phyloP scores from a whole-genome alignment of 306 rosid genomes.

The Casuarina cunninghamiana region DNA sequence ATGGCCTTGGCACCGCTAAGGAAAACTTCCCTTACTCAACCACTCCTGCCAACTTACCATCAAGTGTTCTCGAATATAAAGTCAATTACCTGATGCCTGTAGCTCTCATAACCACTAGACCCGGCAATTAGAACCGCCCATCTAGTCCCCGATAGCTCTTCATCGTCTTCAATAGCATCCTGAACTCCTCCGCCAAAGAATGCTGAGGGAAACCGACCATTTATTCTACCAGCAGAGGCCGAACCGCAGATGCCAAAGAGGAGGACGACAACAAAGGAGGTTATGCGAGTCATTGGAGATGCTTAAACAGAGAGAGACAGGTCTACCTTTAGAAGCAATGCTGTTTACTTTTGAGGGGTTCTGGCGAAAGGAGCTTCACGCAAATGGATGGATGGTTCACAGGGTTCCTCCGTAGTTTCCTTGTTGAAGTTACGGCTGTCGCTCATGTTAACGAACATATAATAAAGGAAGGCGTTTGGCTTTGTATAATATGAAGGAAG shows the following conservation, averaged over 20 bases:
- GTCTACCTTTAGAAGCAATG: not conserved
- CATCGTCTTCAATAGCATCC: constrained; percentile 25
- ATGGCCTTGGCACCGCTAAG: no score
- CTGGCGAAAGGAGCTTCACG: no score
- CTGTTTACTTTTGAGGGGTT: no score
- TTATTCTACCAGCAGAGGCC: constrained; percentile 47
- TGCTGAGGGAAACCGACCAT: constrained; percentile 69
- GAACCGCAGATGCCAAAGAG: constrained; percentile 19
- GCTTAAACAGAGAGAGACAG: not conserved
- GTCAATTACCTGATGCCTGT: constrained; percentile 79
- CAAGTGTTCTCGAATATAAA: not conserved
- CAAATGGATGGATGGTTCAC: no score
- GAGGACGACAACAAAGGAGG: constrained; percentile 1
- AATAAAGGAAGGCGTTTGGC: no score
- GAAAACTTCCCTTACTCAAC: no score
- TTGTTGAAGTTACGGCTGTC: not conserved
- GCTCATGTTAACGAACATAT: no score
- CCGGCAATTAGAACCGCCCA: constrained; percentile 97
- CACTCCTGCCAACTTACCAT: no score
- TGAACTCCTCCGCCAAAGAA: constrained; percentile 39
- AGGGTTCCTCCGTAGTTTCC: no score
- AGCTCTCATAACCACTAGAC: constrained; percentile 87
- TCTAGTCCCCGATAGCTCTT: constrained; percentile 50
- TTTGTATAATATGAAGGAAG: no score
- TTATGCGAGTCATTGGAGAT: constrained; percentile 30